Base-by-base conservation (phyloP, 768 basidiomycete species). In the Pholiota conissans region DNA sequence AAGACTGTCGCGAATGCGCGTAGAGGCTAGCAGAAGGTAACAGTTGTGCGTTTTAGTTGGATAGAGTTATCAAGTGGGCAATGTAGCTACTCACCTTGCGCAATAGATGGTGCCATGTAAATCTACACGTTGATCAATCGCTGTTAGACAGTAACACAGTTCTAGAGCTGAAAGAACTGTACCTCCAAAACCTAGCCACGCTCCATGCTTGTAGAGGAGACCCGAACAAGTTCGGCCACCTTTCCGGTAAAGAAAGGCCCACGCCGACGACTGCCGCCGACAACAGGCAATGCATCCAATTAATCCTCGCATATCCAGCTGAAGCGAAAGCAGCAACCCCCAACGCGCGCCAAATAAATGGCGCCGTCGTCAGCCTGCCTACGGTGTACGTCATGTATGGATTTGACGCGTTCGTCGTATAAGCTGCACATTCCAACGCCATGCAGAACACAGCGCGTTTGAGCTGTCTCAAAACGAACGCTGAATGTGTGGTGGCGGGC, bases 191-290 rank as follows among this genome's bases (percentile, higher is more conserved):
- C 42, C 60, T 56, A 24, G 54, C 40, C 14, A 70, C 60, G 28
- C 54, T 64, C 56, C 65, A 70, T 5, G 56, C 63, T 9, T 67
- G 56, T 4, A 61, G 30, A 13, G 56, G 54, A 3, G 62, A 58
- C 16, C 66, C 69, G 53, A 69, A 70, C 26, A 67, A 46, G 2
- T 48, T 50, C 0, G 67, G 69, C 69, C 69, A 70, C 51, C 66
- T 59, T 26, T 64, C 59, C 26, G 67, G 66, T 8, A 57, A 49
- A 0, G 67, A 68, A 35, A 65, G 56, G 6, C 67, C 65, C 16
- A 53, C 49, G 1, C 62, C 64, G 45, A 63, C 63, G 30, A 61
- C 42, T 22, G 56, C 26, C 20, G 56, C 55, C 32, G 60, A 56
- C 22, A 66, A 5, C 11, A 60, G 28, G 40, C 63, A 59, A 56